phyloP scores from a whole-genome alignment of 208 protist species.

The Crithidia fasciculata region DNA sequence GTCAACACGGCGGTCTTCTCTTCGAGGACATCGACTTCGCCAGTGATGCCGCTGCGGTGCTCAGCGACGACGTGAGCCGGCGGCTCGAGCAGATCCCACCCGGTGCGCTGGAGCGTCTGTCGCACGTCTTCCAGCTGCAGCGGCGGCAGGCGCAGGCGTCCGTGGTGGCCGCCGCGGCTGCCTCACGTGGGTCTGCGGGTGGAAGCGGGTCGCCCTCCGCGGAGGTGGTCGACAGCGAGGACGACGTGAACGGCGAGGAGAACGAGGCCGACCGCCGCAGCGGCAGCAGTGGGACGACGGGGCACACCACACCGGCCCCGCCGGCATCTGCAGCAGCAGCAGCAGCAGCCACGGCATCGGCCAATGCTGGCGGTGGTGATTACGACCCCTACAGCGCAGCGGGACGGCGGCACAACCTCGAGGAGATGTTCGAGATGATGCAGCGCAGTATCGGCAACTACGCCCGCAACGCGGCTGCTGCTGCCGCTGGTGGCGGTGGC shows the following conservation, averaged over 20 bases:
- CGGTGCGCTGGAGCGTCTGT: constrained; percentile 28
- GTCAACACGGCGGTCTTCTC: constrained; percentile 38
- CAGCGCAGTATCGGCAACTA: constrained; percentile 34
- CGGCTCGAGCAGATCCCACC: constrained; percentile 29
- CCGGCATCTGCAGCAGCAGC: background rate
- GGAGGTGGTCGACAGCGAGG: constrained; percentile 17
- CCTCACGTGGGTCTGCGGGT: background rate
- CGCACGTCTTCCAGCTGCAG: constrained; percentile 29
- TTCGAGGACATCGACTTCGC: constrained; percentile 30
- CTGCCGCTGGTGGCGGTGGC: background rate
- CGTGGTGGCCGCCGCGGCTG: background rate
- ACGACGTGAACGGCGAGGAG: constrained; percentile 24
- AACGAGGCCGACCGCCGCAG: constrained; percentile 11
- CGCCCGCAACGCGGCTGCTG: constrained; percentile 2
- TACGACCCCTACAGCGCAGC: constrained; percentile 16
- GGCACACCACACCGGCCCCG: constrained; percentile 8
- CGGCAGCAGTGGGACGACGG: constrained; percentile 19
- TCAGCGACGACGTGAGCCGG: constrained; percentile 23
- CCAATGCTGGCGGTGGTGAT: background rate
- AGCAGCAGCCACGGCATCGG: background rate
- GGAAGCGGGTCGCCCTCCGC: constrained; percentile 11
- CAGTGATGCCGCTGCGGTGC: constrained; percentile 9
- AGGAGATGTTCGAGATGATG: constrained; percentile 45
- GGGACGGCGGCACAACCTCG: constrained; percentile 20
- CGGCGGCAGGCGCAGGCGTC: constrained; percentile 18